Conservation (phyloP, 805 yeast genomes). For the Candida endomychidarum region DNA sequence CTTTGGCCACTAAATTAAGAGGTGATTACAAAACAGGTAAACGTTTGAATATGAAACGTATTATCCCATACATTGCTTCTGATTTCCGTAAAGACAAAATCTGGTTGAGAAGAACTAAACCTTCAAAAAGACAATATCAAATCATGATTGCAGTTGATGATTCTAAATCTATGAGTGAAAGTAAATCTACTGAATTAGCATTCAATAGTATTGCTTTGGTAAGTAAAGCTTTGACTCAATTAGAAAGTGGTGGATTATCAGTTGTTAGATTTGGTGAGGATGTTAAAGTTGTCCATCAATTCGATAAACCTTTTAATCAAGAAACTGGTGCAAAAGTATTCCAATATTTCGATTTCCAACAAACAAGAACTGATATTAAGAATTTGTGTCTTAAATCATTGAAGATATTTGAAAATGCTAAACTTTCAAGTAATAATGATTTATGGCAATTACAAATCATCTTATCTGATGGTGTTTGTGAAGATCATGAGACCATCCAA, state of each 20-base stretch:
- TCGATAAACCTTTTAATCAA: slow-evolving; percentile 73
- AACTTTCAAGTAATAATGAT: slow-evolving; percentile 49
- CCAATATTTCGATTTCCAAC: slow-evolving; percentile 88
- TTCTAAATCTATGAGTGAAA: slow-evolving; percentile 95
- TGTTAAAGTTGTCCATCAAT: slow-evolving; percentile 83
- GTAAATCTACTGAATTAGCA: slow-evolving; percentile 85
- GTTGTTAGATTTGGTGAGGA: slow-evolving; percentile 88
- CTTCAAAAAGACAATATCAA: slow-evolving; percentile 95
- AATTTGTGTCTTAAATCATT: slow-evolving; percentile 72
- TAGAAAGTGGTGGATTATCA: slow-evolving; percentile 92
- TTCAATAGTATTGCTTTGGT: slow-evolving; percentile 93
- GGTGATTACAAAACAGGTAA: slow-evolving; percentile 99
- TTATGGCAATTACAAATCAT: slow-evolving; percentile 93
- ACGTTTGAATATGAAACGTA: slow-evolving; percentile 93
- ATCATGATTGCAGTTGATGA: slow-evolving; percentile 97
- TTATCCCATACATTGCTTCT: slow-evolving; percentile 96
- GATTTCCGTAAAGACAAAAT: slow-evolving; percentile 97
- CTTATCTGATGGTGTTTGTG: slow-evolving; percentile 96
- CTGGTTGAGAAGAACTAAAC: slow-evolving; percentile 97
- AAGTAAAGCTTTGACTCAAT: slow-evolving; percentile 86
- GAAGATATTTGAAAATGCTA: slow-evolving; percentile 64
- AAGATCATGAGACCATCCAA: slow-evolving; percentile 82
- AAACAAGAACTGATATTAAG: slow-evolving; percentile 80
- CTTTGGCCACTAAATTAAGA: slow-evolving; percentile 87
- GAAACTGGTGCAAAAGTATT: slow-evolving; percentile 83